Evolutionary conservation across 805 yeast genomes (phyloP).

Genomic region (Candida cerambycidarum): DNA sequence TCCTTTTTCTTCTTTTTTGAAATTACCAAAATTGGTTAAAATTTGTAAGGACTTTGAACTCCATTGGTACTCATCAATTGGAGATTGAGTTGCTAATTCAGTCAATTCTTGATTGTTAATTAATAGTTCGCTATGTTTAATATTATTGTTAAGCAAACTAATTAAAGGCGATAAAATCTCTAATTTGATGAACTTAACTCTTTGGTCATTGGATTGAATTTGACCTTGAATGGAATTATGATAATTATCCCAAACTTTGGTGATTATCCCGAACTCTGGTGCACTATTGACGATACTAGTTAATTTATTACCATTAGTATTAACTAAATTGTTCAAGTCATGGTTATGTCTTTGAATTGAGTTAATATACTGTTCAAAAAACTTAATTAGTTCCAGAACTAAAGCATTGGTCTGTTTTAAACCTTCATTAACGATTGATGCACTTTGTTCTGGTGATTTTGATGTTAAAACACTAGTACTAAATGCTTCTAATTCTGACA

Average conservation of each 20-base stretch:
- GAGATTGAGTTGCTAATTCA: slow-evolving; percentile 25
- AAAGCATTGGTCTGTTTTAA: slow-evolving; percentile 29
- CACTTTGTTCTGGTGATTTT: slow-evolving; percentile 43
- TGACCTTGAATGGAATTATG: slow-evolving; percentile 44
- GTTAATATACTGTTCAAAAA: slow-evolving; percentile 29
- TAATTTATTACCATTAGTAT: slow-evolving; percentile 12
- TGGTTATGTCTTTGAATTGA: slow-evolving; percentile 40
- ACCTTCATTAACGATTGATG: slow-evolving; percentile 36
- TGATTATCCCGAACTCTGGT: slow-evolving; percentile 38
- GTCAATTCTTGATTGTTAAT: slow-evolving; percentile 44
- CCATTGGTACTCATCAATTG: slow-evolving; percentile 61
- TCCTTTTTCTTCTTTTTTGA: slow-evolving; percentile 61
- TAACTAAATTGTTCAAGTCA: slow-evolving; percentile 63
- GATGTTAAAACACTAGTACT: slow-evolving; percentile 40
- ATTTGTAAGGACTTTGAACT: slow-evolving; percentile 73
- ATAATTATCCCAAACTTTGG: slow-evolving; percentile 16
- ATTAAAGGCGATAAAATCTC: slow-evolving; percentile 58
- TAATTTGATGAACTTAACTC: slow-evolving; percentile 45
- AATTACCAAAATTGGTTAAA: slow-evolving; percentile 70
- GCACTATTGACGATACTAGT: slow-evolving; percentile 5
- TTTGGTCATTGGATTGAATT: slow-evolving; percentile 48
- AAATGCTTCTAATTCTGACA: slow-evolving; percentile 14
- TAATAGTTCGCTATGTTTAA: slow-evolving; percentile 55
- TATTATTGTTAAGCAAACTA: slow-evolving; percentile 52
- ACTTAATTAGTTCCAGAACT: slow-evolving; percentile 29